Base-by-base conservation (phyloP, 768 basidiomycete species). In the Russula earlei region DNA sequence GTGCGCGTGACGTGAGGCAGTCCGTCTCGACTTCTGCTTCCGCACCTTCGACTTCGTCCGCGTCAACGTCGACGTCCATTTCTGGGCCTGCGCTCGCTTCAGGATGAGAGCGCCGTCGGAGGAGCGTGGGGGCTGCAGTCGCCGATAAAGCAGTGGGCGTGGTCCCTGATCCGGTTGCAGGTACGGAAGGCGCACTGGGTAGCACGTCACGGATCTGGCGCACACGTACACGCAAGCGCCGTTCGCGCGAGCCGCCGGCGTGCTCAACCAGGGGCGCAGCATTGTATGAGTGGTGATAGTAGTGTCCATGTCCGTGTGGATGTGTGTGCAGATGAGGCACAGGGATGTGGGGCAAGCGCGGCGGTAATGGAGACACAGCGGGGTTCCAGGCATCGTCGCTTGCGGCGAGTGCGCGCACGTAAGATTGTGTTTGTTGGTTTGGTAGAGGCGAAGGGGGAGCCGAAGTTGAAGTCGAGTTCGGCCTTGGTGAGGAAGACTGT, bases 21-120 rank as follows among this genome's bases (percentile, higher is more conserved):
- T 83, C 82, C 25, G 74, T 71, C 64, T 77, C 76, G 25, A 74
- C 71, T 36, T 80, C 76, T 47, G 64, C 66, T n/a, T 79, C 79
- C 65, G 29, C 41, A 1, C 48, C 54, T 24, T 56, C 55, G 3
- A 4, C 34, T 0, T 51, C 49, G 9, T 56, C 55, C 29, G 74
- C 76, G 1, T 69, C 68, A 20, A 71, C 73, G 37, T 67, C 70
- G 27, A 68, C 64, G 49, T 66, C 67, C 53, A 67, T 67, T 41
- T 52, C 55, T 29, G 36, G 49, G 40, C 57, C 53, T 5, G 31
- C 55, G 33, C 61, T 55, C 49, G 62, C 64, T 54, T 66, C 64
- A 10, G 27, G 27, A 7, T 51, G 29, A 38, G 55, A 22, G 44
- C 55, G 55, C 3, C 55, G 43, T 17, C 49, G 55, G 11, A 49